Base-by-base conservation (phyloP, 345 rosid species). In the Acer campestre region DNA sequence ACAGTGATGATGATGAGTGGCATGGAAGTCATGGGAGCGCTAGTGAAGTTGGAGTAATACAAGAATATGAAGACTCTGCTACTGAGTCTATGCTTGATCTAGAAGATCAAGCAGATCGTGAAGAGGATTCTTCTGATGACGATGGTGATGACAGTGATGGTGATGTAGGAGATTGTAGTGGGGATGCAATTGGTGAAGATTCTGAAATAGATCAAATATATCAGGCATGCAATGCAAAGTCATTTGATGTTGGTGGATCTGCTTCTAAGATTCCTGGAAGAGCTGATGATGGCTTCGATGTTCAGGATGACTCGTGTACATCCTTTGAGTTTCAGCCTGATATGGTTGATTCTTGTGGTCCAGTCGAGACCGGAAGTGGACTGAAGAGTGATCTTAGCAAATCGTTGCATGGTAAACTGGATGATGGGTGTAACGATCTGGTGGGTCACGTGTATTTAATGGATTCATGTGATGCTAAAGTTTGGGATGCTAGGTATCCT, bases 1-100 rank as follows among this genome's bases (percentile, higher is more conserved):
- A 93, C 75, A 93, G 98, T 38, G 98, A 93, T 83, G 90, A 93
- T 69, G 98, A 93, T 70, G 94, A 91, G 76, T 91, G 94, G 93
- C 93, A 85, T 70, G 85, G 70, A 44, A 74, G 78, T 61, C 71
- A 80, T 58, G 80, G 78, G 46, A 69, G 75, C 40, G 22, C 82
- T 29, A 70, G 38, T 49, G 56, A 63, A 49, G 64, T 59, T 72
- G 88, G 59, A 73, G 84, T 75, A 64, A 61, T 68, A 6, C 86
- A 85, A 49, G 92, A 85, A 42, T 87, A 82, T 35, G 90, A 87
- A 29, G 90, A 88, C 74, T 86, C 94, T 66, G 90, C 79, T n/a
- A 73, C 85, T 2, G 90, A 88, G 79, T 91, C 87, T 75, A 82
- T 81, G 69, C 55, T 75, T 67, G 80, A 73, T 74, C 84, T 76